Percentiles rank a stretch among this genome's conserved stretches.
phyloP scores from a whole-genome alignment of 768 basidiomycete species.

The Lyophyllum decastes region DNA sequence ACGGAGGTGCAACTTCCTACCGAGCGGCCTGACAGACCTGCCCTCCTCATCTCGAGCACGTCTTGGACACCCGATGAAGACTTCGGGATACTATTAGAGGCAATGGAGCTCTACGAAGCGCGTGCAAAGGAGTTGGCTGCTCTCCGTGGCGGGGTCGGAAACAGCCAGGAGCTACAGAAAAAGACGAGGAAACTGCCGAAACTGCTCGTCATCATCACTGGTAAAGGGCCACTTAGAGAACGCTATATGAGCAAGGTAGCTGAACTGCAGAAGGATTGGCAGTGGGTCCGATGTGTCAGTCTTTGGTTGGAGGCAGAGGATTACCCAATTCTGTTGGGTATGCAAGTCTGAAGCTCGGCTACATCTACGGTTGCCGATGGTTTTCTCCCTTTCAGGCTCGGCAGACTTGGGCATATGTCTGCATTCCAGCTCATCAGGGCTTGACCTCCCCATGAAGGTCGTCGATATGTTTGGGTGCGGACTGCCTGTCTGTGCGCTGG shows the following conservation, averaged over 20 bases:
- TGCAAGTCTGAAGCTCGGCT: conserved; percentile 11
- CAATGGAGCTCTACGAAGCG: conserved; percentile 69
- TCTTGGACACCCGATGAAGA: conserved; percentile 99
- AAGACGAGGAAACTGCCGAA: conserved; percentile 55
- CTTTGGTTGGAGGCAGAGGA: conserved; percentile 89
- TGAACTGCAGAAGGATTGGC: conserved; percentile 68
- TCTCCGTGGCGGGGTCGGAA: background rate
- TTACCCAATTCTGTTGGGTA: conserved; percentile 86
- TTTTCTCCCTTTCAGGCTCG: conserved; percentile 52
- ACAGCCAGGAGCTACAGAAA: background rate
- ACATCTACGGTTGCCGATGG: background rate
- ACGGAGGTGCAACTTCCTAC: conserved; percentile 39
- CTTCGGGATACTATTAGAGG: conserved; percentile 80
- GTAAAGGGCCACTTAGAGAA: conserved; percentile 79
- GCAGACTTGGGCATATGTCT: conserved; percentile 91
- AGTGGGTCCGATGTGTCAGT: conserved; percentile 75
- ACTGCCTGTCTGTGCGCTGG: conserved; percentile 88
- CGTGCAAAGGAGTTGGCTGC: conserved; percentile 40
- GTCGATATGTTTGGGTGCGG: conserved; percentile 99
- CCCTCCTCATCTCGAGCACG: conserved; percentile 87
- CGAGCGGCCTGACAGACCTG: conserved; percentile 75
- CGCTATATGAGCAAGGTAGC: conserved; percentile 72
- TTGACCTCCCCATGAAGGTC: conserved; percentile 98
- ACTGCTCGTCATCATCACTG: conserved; percentile 83
- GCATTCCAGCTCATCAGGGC: conserved; percentile 85